These are phyloP conservation scores for Scenedesmus sp. DNA, from an alignment of 163 green algal species.

Conservation along the genomic window DNA sequence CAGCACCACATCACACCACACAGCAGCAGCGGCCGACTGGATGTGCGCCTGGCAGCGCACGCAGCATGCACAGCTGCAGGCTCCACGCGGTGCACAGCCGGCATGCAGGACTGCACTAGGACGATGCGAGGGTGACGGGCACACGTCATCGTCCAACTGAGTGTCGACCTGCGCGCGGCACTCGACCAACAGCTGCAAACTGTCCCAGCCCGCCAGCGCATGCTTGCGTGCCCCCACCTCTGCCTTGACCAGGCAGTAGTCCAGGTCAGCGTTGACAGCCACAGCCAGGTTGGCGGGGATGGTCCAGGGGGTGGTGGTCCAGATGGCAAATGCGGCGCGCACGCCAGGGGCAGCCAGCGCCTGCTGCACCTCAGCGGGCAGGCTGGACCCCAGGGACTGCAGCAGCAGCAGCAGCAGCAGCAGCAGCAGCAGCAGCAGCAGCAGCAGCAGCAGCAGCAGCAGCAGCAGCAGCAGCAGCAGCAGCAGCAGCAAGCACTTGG, in stretches of 20 bases:
- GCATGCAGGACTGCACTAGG: background rate
- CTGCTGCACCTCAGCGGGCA: slow-evolving; percentile 14
- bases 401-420: too few relatives aligned
- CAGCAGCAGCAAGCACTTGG: background rate
- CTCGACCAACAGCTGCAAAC: background rate
- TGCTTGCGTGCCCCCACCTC: slow-evolving; percentile 62
- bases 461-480: too few relatives aligned
- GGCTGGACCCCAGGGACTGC: background rate
- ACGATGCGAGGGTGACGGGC: too few relatives aligned
- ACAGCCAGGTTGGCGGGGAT: slow-evolving; percentile 98
- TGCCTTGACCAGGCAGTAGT: slow-evolving; percentile 92
- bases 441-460: too few relatives aligned
- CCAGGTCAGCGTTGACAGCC: slow-evolving; percentile 94
- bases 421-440: too few relatives aligned
- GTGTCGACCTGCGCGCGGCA: too few relatives aligned
- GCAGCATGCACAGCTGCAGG: background rate
- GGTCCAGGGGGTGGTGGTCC: slow-evolving; percentile 96
- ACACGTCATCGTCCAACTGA: too few relatives aligned
- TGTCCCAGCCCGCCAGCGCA: background rate
- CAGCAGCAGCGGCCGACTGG: slow-evolving; percentile 18
- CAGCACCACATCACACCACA: background rate
- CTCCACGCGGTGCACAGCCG: background rate
- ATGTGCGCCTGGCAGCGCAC: background rate
- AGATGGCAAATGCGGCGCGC: slow-evolving; percentile 90
- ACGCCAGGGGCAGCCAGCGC: background rate